Percentiles rank a stretch among this genome's conserved stretches.
These are phyloP conservation scores for Venturiaceae sp. DNA, from an alignment of 2,329 filamentous ascomycete genomes.

Conservation along the genomic window DNA sequence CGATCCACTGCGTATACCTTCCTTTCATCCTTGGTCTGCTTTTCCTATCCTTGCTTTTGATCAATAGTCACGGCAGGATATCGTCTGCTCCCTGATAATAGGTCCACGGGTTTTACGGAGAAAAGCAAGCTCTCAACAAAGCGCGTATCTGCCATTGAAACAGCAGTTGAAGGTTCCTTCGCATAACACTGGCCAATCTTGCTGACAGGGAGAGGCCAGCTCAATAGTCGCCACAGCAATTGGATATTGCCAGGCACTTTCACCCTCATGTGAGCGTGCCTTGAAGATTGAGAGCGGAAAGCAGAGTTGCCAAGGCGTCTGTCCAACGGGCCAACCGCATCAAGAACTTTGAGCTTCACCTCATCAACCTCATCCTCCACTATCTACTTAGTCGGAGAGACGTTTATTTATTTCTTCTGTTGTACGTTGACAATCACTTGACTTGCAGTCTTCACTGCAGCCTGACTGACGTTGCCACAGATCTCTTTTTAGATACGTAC, in stretches of 20 bases:
- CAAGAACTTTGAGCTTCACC: no score
- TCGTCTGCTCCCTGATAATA: background rate
- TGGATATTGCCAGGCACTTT: background rate
- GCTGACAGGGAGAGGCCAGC: background rate
- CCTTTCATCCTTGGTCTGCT: background rate
- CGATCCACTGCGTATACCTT: background rate
- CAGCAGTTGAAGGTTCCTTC: background rate
- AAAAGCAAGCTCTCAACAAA: background rate
- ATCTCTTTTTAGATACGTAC: background rate
- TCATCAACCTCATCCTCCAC: background rate
- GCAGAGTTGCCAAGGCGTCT: no score
- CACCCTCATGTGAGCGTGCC: background rate
- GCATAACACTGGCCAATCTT: background rate
- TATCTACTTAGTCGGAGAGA: background rate
- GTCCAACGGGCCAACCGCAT: no score
- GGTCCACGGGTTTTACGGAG: background rate
- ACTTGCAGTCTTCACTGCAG: background rate
- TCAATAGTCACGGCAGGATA: background rate
- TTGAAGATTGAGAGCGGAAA: background rate
- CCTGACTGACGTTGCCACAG: background rate
- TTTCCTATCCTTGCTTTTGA: background rate
- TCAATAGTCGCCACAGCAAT: background rate
- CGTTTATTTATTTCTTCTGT: background rate
- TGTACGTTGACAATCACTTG: background rate
- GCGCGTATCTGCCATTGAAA: background rate